Conservation (phyloP, 2,329 filamentous ascomycete species). For the Fusarium cyanostomum region DNA sequence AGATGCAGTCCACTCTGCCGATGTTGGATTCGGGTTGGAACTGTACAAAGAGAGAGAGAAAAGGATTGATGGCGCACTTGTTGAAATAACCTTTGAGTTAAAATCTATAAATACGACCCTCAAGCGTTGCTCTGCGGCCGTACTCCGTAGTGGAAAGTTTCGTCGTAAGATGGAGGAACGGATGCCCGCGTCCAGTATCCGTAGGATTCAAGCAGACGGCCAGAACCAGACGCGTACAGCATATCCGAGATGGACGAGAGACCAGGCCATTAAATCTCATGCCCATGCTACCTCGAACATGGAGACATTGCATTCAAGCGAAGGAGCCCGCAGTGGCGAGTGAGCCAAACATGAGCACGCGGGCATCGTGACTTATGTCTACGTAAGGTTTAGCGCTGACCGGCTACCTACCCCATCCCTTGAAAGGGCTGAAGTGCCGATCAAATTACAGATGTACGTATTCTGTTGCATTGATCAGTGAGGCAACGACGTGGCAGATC, state of each 20-base stretch:
- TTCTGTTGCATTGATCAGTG: too few relatives aligned
- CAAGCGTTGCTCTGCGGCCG: not conserved
- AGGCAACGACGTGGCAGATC: too few relatives aligned
- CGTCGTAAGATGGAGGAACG: not conserved
- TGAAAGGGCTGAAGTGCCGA: too few relatives aligned
- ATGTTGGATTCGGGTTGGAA: not conserved
- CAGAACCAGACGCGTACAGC: not conserved
- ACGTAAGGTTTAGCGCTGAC: not conserved
- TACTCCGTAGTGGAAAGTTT: not conserved
- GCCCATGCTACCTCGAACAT: too few relatives aligned
- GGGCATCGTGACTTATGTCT: not conserved
- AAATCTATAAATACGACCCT: not conserved
- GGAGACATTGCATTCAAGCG: not conserved
- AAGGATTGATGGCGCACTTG: not conserved
- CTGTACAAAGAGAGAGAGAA: too few relatives aligned
- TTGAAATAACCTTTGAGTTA: not conserved
- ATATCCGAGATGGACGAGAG: not conserved
- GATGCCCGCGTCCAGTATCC: not conserved
- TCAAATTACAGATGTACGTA: too few relatives aligned
- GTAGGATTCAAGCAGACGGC: not conserved
- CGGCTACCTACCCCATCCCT: not conserved
- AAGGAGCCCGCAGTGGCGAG: not conserved
- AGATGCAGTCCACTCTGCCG: not conserved
- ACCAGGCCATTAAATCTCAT: too few relatives aligned
- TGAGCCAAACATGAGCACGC: not conserved